These are phyloP conservation scores for Didymella arachidicola DNA, from an alignment of 2,329 filamentous ascomycete species.

Conservation along the genomic window DNA sequence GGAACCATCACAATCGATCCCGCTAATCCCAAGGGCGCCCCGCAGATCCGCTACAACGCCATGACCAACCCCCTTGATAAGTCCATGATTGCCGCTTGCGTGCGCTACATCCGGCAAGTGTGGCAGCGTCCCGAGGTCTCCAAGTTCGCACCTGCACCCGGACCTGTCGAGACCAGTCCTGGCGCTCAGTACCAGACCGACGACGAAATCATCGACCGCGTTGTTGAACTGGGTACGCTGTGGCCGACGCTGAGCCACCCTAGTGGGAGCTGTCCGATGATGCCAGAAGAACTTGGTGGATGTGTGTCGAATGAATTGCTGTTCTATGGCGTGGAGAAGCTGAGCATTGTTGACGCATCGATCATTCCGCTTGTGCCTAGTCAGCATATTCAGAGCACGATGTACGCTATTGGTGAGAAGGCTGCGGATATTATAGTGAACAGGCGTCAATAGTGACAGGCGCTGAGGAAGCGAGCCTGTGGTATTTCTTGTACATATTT, in stretches of 20 bases:
- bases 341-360: constrained; percentile 44
- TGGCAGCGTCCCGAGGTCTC: constrained; percentile 39
- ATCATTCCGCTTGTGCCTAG: constrained; percentile 44
- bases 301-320: constrained; percentile 38
- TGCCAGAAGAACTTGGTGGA: constrained; percentile 43
- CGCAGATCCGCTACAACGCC: constrained; percentile 40
- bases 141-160: constrained; percentile 22
- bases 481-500: neutral
- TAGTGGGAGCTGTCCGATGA: constrained; percentile 44
- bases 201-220: constrained; percentile 35
- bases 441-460: constrained; percentile 2
- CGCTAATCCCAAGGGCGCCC: constrained; percentile 36
- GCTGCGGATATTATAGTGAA: constrained; percentile 43
- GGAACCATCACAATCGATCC: constrained; percentile 45
- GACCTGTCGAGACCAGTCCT: constrained; percentile 32
- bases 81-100: constrained; percentile 44
- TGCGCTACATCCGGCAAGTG: constrained; percentile 46
- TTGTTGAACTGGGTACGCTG: constrained; percentile 26
- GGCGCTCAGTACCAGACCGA: constrained; percentile 40
- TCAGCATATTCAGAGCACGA: constrained; percentile 44
- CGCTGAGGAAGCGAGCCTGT: neutral
- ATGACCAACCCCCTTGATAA: constrained; percentile 43
- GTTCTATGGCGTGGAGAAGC: constrained; percentile 40
- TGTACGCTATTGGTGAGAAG: constrained; percentile 48
- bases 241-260: constrained; percentile 39